A percentile compares a stretch with the other conserved stretches of the same genome.
Conservation (phyloP, 345 rosid species). For the Gossypioides kirkii region DNA sequence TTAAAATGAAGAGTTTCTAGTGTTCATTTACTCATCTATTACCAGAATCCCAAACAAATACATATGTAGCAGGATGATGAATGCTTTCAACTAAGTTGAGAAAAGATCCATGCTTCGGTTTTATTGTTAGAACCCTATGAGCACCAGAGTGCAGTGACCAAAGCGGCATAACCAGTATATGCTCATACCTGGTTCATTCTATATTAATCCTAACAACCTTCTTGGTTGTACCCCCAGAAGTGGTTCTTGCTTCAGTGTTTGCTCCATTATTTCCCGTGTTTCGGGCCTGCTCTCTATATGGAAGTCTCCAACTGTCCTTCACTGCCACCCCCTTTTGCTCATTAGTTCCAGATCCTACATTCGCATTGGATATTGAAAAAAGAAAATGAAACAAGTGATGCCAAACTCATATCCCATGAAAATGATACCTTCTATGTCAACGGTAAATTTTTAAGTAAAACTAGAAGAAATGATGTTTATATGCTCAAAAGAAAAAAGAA, state of each 20-base stretch:
- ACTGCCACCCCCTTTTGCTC: constrained; percentile 12
- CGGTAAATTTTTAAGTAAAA: not conserved
- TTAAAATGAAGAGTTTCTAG: not conserved
- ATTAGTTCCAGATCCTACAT: constrained; percentile 26
- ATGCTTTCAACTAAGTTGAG: not conserved
- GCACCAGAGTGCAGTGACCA: not conserved
- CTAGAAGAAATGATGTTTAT: not conserved
- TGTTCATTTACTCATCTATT: not conserved
- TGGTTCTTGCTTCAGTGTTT: constrained; percentile 7
- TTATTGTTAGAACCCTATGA: not conserved
- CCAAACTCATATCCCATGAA: not conserved
- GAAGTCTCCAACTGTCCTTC: constrained; percentile 40
- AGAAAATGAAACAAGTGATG: not conserved
- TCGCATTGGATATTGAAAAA: constrained; percentile 2
- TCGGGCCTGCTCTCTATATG: constrained; percentile 17
- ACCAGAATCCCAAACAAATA: not conserved
- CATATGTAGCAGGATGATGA: not conserved
- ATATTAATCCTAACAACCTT: constrained; percentile 74
- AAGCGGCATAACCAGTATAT: not conserved
- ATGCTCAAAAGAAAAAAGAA: not conserved
- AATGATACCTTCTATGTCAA: not conserved
- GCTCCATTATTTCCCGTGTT: constrained; percentile 11
- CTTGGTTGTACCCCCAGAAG: constrained; percentile 30
- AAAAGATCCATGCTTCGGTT: not conserved
- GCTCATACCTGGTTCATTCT: constrained; percentile 30